Conservation (phyloP, 2,329 filamentous ascomycete genomes). For the Domatiomyces catenatus region DNA sequence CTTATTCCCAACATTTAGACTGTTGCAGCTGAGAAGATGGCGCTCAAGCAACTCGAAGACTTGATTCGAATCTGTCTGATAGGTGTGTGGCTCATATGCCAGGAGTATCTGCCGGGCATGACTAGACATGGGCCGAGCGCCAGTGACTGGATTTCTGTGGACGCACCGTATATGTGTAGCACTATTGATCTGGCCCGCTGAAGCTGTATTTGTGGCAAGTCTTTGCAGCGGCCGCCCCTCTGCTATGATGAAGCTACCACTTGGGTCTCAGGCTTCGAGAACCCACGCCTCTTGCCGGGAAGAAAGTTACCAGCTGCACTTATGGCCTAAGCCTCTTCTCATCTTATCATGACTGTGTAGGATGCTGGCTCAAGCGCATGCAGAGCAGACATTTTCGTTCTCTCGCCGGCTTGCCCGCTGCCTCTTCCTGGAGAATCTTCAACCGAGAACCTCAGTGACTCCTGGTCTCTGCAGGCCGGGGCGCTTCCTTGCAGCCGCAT, state of each 20-base stretch:
- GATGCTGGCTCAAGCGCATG: neutral
- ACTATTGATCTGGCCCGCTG: neutral
- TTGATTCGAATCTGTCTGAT: neutral
- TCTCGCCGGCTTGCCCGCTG: neutral
- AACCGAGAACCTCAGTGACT: neutral
- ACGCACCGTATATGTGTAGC: neutral
- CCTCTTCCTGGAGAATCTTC: neutral
- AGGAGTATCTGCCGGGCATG: neutral
- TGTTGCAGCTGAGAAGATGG: neutral
- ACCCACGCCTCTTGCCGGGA: neutral
- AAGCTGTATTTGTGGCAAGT: neutral
- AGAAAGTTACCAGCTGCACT: neutral
- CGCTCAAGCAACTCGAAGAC: neutral
- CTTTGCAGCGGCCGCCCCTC: neutral
- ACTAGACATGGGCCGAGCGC: neutral
- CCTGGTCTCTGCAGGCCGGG: neutral
- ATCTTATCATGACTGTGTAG: neutral
- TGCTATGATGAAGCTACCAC: neutral
- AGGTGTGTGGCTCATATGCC: neutral
- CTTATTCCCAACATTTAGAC: neutral
- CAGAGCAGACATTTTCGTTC: neutral
- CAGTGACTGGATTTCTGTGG: neutral
- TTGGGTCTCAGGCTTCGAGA: neutral
- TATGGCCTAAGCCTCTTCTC: neutral
- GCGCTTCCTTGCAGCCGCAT: neutral